Percentiles rank a stretch among this genome's conserved stretches.
Conservation (phyloP, 257 asterid species). For the Cinchona pubescens region DNA sequence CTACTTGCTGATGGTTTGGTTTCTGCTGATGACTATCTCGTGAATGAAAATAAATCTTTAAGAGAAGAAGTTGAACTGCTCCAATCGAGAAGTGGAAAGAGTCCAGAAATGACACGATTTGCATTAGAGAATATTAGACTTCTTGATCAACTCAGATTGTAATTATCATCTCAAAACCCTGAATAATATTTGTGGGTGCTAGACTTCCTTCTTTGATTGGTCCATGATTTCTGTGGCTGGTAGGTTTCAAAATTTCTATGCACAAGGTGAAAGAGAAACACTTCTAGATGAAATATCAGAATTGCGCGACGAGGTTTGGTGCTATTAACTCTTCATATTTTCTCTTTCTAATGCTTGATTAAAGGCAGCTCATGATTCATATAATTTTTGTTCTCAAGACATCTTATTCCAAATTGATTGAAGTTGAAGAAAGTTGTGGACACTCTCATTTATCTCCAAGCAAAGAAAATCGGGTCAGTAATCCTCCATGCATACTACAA, state of each 20-base stretch:
- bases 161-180: constrained; percentile 20
- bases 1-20: constrained; percentile 42
- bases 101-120: constrained; percentile 41
- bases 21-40: constrained; percentile 45
- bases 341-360: not conserved
- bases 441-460: constrained; percentile 25
- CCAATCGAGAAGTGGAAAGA: constrained; percentile 37
- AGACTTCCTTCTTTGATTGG: constrained; percentile 12
- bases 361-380: no score
- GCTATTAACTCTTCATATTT: not conserved
- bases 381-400: constrained; percentile 29
- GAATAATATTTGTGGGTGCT: constrained; percentile 11
- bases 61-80: constrained; percentile 54
- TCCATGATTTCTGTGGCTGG: constrained; percentile 11
- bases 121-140: constrained; percentile 49
- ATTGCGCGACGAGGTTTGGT: constrained; percentile 49
- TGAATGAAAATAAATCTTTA: constrained; percentile 49
- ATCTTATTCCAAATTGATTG: constrained; percentile 42
- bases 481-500: not conserved
- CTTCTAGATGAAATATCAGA: constrained; percentile 52
- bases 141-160: constrained; percentile 48
- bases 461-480: constrained; percentile 35
- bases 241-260: constrained; percentile 53
- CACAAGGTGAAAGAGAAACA: constrained; percentile 49
- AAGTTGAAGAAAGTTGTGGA: constrained; percentile 25